Conservation (phyloP, 768 basidiomycete species). For the Tylopilus vinaceipallidus region DNA sequence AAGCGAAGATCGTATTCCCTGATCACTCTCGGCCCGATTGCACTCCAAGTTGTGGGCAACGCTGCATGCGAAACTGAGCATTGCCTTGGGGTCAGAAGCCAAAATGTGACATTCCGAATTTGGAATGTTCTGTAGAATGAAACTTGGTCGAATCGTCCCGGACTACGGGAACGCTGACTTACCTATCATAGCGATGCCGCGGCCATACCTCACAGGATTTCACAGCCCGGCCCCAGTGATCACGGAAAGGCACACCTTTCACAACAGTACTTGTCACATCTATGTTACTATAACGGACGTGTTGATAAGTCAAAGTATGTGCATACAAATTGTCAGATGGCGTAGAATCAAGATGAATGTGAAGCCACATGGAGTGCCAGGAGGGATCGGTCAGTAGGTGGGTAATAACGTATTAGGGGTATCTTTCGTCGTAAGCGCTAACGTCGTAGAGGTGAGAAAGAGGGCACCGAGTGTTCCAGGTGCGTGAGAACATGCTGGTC, state of each 20-base stretch:
- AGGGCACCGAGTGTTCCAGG: conserved; percentile 12
- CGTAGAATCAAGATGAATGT: conserved; percentile 16
- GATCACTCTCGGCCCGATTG: conserved; percentile 5
- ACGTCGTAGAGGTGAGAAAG: conserved; percentile 12
- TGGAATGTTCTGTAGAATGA: conserved; percentile 29
- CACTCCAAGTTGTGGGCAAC: neutral
- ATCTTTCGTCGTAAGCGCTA: conserved; percentile 25
- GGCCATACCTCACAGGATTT: conserved; percentile 5
- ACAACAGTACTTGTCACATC: conserved; percentile 16
- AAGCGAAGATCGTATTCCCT: conserved; percentile 7
- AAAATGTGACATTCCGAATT: conserved; percentile 16
- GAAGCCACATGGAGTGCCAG: conserved; percentile 14
- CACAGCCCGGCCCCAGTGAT: conserved; percentile 8
- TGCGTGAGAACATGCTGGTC: conserved; percentile 22
- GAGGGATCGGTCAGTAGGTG: conserved; percentile 19
- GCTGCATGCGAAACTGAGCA: conserved; percentile 16
- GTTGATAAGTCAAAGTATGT: conserved; percentile 18
- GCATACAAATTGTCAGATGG: conserved; percentile 31
- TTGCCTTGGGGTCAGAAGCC: conserved; percentile 12
- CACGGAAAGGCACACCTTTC: conserved; percentile 6
- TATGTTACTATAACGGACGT: conserved; percentile 1
- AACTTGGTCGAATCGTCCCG: conserved; percentile 9
- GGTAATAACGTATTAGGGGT: conserved; percentile 36
- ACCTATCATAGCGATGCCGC: conserved; percentile 18
- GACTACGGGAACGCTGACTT: conserved; percentile 8